A percentile compares a stretch with the other conserved stretches of the same genome.
Conservation (phyloP, 2,329 filamentous ascomycete species). For the Nemania abortiva region DNA sequence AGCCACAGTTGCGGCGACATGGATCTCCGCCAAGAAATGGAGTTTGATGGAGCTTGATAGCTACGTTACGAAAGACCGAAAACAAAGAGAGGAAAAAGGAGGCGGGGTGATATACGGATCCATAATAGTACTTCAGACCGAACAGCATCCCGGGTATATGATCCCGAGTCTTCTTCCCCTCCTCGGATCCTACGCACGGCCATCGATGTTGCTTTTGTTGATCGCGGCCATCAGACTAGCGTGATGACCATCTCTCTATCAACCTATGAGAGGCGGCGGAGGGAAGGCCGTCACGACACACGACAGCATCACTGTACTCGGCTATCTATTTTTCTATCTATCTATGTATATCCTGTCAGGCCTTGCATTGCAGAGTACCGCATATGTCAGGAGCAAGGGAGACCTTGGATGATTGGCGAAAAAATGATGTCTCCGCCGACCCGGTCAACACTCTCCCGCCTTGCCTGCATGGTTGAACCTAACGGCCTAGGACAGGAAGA, state of each 20-base stretch:
- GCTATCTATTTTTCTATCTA: neutral
- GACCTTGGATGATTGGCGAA: neutral
- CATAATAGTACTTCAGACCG: neutral
- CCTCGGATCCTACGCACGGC: neutral
- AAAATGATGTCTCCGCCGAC: neutral
- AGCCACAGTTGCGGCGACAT: slow-evolving; percentile 11
- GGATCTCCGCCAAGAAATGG: slow-evolving; percentile 7
- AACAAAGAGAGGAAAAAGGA: neutral
- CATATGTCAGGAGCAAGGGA: slow-evolving; percentile 6
- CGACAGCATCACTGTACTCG: neutral
- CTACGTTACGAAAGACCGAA: neutral
- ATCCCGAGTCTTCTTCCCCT: neutral
- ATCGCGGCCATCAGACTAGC: neutral
- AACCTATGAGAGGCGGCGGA: neutral
- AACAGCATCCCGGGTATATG: neutral
- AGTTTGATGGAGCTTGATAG: neutral
- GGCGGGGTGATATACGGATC: neutral
- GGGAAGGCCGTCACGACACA: neutral
- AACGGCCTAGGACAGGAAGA: slow-evolving; percentile 4
- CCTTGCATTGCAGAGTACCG: neutral
- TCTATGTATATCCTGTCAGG: neutral
- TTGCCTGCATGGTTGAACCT: neutral
- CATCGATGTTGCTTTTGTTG: neutral
- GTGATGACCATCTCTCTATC: neutral
- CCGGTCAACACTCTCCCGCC: neutral